Percentiles rank a stretch among this genome's conserved stretches.
These are phyloP conservation scores for Sclerotiophoma versabilis DNA, from an alignment of 2,329 filamentous ascomycete species.

Conservation along the genomic window DNA sequence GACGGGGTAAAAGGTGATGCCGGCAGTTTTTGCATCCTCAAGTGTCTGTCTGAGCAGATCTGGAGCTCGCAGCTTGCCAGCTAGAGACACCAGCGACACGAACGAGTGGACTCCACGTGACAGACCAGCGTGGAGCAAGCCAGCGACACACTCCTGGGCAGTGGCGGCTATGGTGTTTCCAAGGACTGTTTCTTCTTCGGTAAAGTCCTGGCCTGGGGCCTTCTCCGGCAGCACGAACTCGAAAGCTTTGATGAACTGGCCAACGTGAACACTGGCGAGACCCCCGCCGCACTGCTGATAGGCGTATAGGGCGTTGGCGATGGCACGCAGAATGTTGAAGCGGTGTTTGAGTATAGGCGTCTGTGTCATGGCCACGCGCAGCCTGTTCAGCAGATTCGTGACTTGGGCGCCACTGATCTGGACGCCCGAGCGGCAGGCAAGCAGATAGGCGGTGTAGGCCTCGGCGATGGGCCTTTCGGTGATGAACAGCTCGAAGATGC, in stretches of 20 bases:
- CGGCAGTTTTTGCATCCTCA: slow-evolving; percentile 31
- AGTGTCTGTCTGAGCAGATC: slow-evolving; percentile 34
- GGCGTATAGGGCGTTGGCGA: slow-evolving; percentile 53
- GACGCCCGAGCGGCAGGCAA: slow-evolving; percentile 57
- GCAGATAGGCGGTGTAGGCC: slow-evolving; percentile 56
- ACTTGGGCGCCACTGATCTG: slow-evolving; percentile 40
- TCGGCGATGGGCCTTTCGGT: slow-evolving; percentile 55
- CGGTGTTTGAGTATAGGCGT: slow-evolving; percentile 29
- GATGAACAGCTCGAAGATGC: slow-evolving; percentile 57
- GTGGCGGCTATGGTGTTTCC: slow-evolving; percentile 33
- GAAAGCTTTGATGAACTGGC: slow-evolving; percentile 47
- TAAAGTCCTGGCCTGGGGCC: slow-evolving; percentile 24
- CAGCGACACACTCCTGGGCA: slow-evolving; percentile 34
- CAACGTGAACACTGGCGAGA: slow-evolving; percentile 47
- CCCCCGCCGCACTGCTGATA: slow-evolving; percentile 50
- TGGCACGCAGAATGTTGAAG: slow-evolving; percentile 43
- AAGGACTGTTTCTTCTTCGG: slow-evolving; percentile 24
- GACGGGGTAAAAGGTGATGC: slow-evolving; percentile 30
- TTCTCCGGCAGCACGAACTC: slow-evolving; percentile 35
- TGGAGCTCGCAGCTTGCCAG: slow-evolving; percentile 36
- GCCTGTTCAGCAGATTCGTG: slow-evolving; percentile 42
- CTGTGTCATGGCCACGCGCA: slow-evolving; percentile 35
- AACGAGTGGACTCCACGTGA: slow-evolving; percentile 27
- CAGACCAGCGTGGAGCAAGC: slow-evolving; percentile 41
- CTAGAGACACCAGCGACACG: slow-evolving; percentile 39